phyloP scores from a whole-genome alignment of 306 rosid genomes.

The Cucumis cinereus region DNA sequence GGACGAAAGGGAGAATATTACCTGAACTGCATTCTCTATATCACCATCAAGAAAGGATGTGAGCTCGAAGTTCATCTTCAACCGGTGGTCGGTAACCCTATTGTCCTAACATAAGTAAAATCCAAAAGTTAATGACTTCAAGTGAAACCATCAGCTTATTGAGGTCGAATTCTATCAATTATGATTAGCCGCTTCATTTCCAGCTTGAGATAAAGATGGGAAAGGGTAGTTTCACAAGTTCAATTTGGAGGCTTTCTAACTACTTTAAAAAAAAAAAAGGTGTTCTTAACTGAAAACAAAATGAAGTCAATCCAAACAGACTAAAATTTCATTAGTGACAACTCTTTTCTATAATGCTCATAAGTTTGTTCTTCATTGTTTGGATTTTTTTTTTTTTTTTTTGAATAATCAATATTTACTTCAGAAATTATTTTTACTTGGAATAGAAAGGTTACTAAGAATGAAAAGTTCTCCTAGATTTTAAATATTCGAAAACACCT shows the following conservation, averaged over 20 bases:
- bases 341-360: background rate
- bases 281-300: too few species aligned
- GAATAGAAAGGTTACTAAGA: background rate
- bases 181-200: background rate
- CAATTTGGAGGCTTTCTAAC: too few species aligned
- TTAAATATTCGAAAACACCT: background rate
- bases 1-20: constrained; percentile 9
- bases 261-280: too few species aligned
- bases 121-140: background rate
- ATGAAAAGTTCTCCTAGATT: background rate
- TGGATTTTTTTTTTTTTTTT: background rate
- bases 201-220: background rate
- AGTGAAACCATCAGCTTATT: background rate
- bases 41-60: constrained; percentile 75
- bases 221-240: background rate
- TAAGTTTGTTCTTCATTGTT: background rate
- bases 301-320: too few species aligned
- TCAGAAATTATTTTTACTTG: too few species aligned
- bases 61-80: constrained; percentile 81
- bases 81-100: constrained; percentile 88
- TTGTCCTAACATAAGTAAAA: constrained; percentile 43
- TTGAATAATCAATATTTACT: background rate
- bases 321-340: too few species aligned
- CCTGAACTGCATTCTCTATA: constrained; percentile 87
- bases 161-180: background rate